These are phyloP conservation scores for Turnera subulata DNA, from an alignment of 345 rosid species.

Conservation along the genomic window DNA sequence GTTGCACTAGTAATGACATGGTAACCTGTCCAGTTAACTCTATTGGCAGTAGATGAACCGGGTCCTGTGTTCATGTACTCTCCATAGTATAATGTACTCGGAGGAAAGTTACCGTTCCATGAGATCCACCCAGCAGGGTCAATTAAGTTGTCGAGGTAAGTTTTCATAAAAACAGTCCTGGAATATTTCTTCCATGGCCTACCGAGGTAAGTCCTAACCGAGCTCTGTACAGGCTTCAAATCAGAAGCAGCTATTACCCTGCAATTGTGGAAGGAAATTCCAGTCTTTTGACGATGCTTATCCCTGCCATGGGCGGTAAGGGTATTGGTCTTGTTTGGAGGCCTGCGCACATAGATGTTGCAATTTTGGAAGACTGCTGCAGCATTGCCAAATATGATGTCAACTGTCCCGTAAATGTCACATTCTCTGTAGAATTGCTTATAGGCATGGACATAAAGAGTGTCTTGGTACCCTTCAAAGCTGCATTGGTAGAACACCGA, in stretches of 20 bases:
- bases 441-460: slow-evolving; percentile 50
- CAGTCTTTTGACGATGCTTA: slow-evolving; percentile 42
- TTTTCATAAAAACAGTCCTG: slow-evolving; percentile 39
- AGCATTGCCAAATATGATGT: slow-evolving; percentile 73
- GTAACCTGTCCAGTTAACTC: slow-evolving; percentile 69
- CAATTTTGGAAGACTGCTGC: slow-evolving; percentile 61
- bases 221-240: slow-evolving; percentile 25
- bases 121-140: slow-evolving; percentile 60
- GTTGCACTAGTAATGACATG: slow-evolving; percentile 39
- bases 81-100: slow-evolving; percentile 49
- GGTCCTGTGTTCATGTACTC: slow-evolving; percentile 57
- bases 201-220: slow-evolving; percentile 42
- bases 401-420: slow-evolving; percentile 64
- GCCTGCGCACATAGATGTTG: slow-evolving; percentile 53
- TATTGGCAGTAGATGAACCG: slow-evolving; percentile 33
- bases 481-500: slow-evolving; percentile 63
- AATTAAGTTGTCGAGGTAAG: slow-evolving; percentile 39
- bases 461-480: slow-evolving; percentile 67
- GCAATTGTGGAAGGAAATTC: slow-evolving; percentile 48
- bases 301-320: slow-evolving; percentile 71
- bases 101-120: slow-evolving; percentile 52
- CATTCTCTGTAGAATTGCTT: slow-evolving; percentile 76
- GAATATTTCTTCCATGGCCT: slow-evolving; percentile 64
- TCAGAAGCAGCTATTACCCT: slow-evolving; percentile 45
- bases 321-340: slow-evolving; percentile 54